Conservation (phyloP, 179 eudicot genomes). For the Camellia oleifera region DNA sequence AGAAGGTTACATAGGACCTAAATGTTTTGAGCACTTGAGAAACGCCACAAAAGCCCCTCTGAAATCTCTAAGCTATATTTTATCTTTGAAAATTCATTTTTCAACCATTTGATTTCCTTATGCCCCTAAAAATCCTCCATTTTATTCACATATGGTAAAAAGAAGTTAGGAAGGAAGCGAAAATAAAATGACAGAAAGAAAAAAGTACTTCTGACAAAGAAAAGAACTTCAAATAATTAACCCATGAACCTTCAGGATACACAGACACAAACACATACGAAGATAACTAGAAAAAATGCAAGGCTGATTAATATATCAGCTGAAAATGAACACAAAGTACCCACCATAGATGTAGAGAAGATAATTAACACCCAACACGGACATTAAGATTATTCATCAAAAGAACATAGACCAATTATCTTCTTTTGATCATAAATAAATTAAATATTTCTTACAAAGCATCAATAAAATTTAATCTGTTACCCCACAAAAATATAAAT, state of each 20-base stretch:
- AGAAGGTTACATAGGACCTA: background rate
- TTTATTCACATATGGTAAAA: background rate
- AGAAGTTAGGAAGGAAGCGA: background rate
- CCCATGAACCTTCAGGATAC: background rate
- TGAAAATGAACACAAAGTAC: background rate
- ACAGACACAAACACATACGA: background rate
- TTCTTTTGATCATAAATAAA: too few relatives aligned
- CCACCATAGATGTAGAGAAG: background rate
- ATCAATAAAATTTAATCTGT: too few relatives aligned
- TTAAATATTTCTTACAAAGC: background rate
- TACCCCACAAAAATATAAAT: too few relatives aligned
- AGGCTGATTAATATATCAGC: background rate
- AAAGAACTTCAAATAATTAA: background rate
- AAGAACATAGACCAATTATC: background rate
- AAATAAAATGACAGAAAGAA: too few relatives aligned
- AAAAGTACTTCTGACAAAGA: background rate
- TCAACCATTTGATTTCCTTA: too few relatives aligned
- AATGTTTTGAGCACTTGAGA: background rate
- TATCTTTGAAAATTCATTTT: background rate
- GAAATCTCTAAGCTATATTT: background rate
- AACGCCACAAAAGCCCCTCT: background rate
- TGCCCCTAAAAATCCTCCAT: background rate
- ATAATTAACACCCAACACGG: background rate
- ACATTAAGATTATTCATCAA: background rate
- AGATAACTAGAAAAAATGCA: background rate